These are phyloP conservation scores for Phaseolus lunatus DNA, from an alignment of 306 rosid genomes.

Conservation along the genomic window DNA sequence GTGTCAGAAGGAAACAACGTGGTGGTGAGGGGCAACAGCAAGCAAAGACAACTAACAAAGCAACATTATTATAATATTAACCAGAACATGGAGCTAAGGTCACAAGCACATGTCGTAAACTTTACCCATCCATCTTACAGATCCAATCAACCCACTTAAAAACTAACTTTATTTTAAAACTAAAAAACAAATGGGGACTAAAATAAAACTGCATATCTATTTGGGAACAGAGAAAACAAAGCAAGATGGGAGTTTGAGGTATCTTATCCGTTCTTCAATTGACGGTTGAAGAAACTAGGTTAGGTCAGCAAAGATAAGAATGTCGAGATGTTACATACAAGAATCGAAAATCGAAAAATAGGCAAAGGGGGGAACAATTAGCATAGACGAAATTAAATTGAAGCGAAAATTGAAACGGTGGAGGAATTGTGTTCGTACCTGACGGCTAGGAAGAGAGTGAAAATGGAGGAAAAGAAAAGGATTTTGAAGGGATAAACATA, in stretches of 20 bases:
- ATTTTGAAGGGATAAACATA: conserved; percentile 19
- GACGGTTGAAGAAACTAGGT: background rate
- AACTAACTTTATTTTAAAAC: background rate
- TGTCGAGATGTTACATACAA: background rate
- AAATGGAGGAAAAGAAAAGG: conserved; percentile 33
- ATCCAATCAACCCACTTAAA: conserved; percentile 52
- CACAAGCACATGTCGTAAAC: conserved; percentile 63
- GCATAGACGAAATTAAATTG: background rate
- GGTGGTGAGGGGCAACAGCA: conserved; percentile 56
- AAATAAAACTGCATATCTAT: conserved; percentile 10
- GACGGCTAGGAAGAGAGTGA: conserved; percentile 14
- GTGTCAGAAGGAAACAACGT: conserved; percentile 47
- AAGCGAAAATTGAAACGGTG: background rate
- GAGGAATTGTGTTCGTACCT: conserved; percentile 41
- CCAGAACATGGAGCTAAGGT: conserved; percentile 49
- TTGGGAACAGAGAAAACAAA: conserved; percentile 32
- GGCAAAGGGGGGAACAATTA: background rate
- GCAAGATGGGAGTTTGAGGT: background rate
- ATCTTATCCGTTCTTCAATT: background rate
- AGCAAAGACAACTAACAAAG: conserved; percentile 59
- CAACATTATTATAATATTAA: conserved; percentile 51
- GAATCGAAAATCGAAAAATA: conserved; percentile 27
- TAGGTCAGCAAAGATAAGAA: background rate
- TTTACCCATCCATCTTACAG: conserved; percentile 42
- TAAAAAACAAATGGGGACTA: background rate